phyloP scores from a whole-genome alignment of 148 eudicot species.

The Pouteria glomerata region DNA sequence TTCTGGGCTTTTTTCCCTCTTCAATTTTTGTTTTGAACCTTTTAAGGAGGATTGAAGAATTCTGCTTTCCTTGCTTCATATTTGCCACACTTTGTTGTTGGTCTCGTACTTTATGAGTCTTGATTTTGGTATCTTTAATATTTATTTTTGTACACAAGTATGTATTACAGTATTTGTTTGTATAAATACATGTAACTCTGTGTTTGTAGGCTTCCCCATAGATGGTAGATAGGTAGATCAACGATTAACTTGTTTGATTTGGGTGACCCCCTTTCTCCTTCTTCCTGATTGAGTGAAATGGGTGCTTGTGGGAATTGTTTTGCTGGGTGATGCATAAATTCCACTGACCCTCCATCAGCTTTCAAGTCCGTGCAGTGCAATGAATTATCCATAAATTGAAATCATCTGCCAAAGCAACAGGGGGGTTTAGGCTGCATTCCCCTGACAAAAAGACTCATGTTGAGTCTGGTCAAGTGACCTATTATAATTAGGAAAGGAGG shows the following conservation, averaged over 20 bases:
- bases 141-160: background rate
- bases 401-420: background rate
- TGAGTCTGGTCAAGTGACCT: too few species aligned
- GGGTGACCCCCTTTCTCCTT: background rate
- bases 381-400: background rate
- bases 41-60: background rate
- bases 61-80: background rate
- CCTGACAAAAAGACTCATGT: background rate
- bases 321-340: background rate
- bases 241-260: background rate
- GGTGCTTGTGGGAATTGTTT: background rate
- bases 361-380: background rate
- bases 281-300: too few species aligned
- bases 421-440: too few species aligned
- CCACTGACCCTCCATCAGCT: background rate
- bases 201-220: background rate
- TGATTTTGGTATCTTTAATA: background rate
- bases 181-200: background rate
- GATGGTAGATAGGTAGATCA: background rate
- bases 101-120: background rate
- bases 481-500: too few species aligned
- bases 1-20: background rate
- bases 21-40: too few species aligned
- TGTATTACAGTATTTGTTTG: background rate
- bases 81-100: background rate